Base-by-base conservation (phyloP, 2,329 filamentous ascomycete genomes). In the Xylariaceae sp. region DNA sequence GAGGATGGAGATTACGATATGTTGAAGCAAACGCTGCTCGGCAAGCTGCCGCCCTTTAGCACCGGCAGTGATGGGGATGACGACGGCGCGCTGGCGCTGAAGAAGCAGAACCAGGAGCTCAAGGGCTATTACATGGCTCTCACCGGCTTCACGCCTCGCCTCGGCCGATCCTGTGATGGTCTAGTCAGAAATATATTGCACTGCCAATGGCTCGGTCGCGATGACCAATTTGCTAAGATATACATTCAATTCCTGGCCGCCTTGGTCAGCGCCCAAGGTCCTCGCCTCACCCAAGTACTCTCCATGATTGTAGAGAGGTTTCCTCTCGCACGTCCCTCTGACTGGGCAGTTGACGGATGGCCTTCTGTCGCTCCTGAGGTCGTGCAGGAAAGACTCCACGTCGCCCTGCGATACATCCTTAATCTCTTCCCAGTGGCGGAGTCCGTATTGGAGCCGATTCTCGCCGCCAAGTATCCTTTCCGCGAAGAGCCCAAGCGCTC, bases 221-320 rank as follows among this genome's bases (percentile, higher is more conserved):
- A 88, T 62, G 81, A 84, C 34, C 77, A 79, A 42, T 90, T 90
- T 69, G 79, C 85, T 58, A 83, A 83, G 66, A 82, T 84, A 55
- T 92, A 89, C 70, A 80, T 82, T 57, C 81, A 86, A 68, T 88
- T 90, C 66, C 75, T 90, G 23, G 83, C 84, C 15, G 85, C 86
- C 44, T 77, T 99, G 51, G 85, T 92, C 55, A 95, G 90, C 61
- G 88, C 92, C 0, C 90, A 97, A 69, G 88, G 89, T 50, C 86
- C 84, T 11, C 95, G 90, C 74, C 82, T 95, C 39, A 82, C 81
- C 18, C 80, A 84, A 17, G 86, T 96, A 45, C 81, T 97, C 59
- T 81, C 85, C 59, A 93, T 91, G 84, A 81, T 97, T 61, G 87
- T 96, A 57, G 83, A 86, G 61, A 88, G 91, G 71, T 90, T 99